Evolutionary conservation across 768 basidiomycete genomes (phyloP).

Genomic region (Pleurotus tuber-regium): DNA sequence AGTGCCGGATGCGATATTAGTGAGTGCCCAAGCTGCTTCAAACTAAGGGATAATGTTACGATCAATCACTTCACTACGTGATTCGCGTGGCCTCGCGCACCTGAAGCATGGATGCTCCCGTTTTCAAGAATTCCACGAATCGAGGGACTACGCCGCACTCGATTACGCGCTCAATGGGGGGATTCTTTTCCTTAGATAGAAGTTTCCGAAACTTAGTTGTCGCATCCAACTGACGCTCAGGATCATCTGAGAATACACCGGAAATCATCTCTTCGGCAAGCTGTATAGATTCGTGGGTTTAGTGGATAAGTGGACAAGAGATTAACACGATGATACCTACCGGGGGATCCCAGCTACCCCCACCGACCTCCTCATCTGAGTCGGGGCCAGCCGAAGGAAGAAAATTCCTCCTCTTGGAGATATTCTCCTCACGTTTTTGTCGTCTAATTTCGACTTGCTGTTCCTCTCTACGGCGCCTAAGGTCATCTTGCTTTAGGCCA

Average conservation of each 20-base stretch:
- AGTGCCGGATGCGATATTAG: constrained; percentile 97
- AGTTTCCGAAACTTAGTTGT: constrained; percentile 99
- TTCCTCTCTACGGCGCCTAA: constrained; percentile 95
- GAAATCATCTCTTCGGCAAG: constrained; percentile 90
- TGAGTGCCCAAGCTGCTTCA: constrained; percentile 97
- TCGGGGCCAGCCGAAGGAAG: constrained; percentile 71
- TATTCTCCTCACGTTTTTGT: constrained; percentile 98
- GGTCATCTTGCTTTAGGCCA: constrained; percentile 86
- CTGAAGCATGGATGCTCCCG: constrained; percentile 82
- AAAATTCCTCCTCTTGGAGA: constrained; percentile 96
- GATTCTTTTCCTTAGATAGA: constrained; percentile 99
- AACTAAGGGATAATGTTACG: constrained; percentile 51
- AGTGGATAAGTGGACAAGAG: no score
- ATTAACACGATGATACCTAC: no score
- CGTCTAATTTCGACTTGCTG: constrained; percentile 98
- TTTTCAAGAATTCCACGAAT: constrained; percentile 91
- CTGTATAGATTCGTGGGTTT: constrained; percentile 43
- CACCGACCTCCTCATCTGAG: constrained; percentile 87
- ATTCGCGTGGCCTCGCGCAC: constrained; percentile 33
- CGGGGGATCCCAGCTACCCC: constrained; percentile 74
- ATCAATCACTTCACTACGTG: constrained; percentile 5
- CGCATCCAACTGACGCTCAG: constrained; percentile 91
- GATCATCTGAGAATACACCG: constrained; percentile 89
- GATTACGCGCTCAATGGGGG: constrained; percentile 97
- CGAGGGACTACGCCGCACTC: constrained; percentile 96